Evolutionary conservation across 1,284 basidiomycete species (phyloP).

Genomic region (Austroboletus novae-zelandiae): DNA sequence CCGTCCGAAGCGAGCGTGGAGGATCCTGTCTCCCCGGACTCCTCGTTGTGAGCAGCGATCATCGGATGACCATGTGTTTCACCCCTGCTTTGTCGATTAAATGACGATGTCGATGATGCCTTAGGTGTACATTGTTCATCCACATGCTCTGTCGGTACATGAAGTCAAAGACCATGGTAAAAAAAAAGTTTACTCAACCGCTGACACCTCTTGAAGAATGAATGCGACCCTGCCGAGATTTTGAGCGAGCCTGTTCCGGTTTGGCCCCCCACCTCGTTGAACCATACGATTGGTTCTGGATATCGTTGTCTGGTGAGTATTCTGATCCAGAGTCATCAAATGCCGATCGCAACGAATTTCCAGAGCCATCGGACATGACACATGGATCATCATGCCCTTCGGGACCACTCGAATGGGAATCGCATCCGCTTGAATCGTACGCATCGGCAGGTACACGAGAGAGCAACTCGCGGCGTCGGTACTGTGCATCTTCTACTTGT

Average conservation of each 20-base stretch:
- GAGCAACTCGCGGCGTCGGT: constrained; percentile 22
- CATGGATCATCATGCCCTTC: constrained; percentile 12
- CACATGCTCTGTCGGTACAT: constrained; percentile 12
- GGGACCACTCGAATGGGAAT: constrained; percentile 21
- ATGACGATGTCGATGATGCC: constrained; percentile 8
- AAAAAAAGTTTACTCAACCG: constrained; percentile 15
- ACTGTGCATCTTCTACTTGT: constrained; percentile 12
- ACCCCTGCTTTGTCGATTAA: constrained; percentile 5
- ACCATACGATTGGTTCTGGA: not conserved
- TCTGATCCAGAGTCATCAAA: constrained; percentile 30
- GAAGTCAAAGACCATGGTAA: not conserved
- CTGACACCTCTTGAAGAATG: not conserved
- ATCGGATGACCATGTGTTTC: constrained; percentile 1
- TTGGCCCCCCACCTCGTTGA: constrained; percentile 10
- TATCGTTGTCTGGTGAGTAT: constrained; percentile 27
- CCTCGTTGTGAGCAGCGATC: constrained; percentile 1
- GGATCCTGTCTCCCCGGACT: constrained; percentile 8
- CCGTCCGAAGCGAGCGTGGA: constrained; percentile 16
- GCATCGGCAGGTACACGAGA: constrained; percentile 1
- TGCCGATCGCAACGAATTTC: constrained; percentile 19
- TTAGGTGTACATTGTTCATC: constrained; percentile 24
- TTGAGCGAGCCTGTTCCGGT: constrained; percentile 4
- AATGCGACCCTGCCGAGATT: constrained; percentile 6
- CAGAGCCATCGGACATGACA: constrained; percentile 18
- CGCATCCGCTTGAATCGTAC: constrained; percentile 20